These are phyloP conservation scores for Calonectria pauciramosa DNA, from an alignment of 2,329 filamentous ascomycete species.

Conservation along the genomic window DNA sequence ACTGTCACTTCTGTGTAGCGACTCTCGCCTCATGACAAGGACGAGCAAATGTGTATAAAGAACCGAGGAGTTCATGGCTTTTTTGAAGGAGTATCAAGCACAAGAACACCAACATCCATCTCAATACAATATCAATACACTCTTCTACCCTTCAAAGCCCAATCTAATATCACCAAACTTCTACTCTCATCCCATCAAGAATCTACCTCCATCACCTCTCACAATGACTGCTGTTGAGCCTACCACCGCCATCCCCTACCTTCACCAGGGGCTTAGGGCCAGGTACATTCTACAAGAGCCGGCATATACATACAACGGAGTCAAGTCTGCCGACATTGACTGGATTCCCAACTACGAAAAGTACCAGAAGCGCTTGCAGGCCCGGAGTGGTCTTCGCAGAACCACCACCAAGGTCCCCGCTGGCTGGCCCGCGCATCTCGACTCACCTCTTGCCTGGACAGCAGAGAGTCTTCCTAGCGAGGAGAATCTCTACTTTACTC, in stretches of 20 bases:
- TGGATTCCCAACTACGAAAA: slow-evolving; percentile 19
- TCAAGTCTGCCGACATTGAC: slow-evolving; percentile 11
- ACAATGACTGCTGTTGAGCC: neutral
- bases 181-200: neutral
- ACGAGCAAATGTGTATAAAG: neutral
- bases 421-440: neutral
- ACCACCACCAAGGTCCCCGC: neutral
- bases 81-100: neutral
- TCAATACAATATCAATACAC: neutral
- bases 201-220: neutral
- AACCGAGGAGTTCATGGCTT: neutral
- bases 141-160: neutral
- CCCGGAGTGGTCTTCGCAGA: neutral
- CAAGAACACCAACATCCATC: neutral
- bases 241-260: neutral
- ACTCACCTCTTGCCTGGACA: neutral
- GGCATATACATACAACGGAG: neutral
- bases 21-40: neutral
- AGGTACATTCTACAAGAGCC: neutral
- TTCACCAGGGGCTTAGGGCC: neutral
- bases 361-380: slow-evolving; percentile 5
- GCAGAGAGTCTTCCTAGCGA: neutral
- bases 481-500: neutral
- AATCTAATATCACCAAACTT: neutral
- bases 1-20: neutral